Conservation (phyloP, 352 stramenopile genomes). For the Phytophthora cryptogea region DNA sequence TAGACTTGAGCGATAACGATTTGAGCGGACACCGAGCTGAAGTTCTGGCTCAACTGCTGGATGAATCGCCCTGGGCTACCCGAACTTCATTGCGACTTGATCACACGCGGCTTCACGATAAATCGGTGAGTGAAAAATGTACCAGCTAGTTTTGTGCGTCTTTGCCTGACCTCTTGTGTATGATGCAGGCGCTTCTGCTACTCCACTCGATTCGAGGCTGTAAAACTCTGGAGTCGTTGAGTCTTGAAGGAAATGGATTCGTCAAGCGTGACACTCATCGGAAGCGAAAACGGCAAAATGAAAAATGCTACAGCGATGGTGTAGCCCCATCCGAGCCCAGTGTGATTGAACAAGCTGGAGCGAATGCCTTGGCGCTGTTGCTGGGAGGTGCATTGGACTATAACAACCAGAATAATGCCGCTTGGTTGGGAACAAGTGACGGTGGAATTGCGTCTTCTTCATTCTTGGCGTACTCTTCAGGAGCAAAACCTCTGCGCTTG, state of each 20-base stretch:
- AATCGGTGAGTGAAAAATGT: constrained; percentile 39
- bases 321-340: constrained; percentile 10
- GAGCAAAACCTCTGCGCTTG: constrained; percentile 41
- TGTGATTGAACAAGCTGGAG: constrained; percentile 45
- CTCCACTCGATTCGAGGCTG: constrained; percentile 63
- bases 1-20: constrained; percentile 84
- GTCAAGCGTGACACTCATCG: constrained; percentile 35
- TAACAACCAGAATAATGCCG: constrained; percentile 17
- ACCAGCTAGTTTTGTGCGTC: not conserved
- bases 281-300: constrained; percentile 19
- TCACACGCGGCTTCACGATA: constrained; percentile 57
- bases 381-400: constrained; percentile 36
- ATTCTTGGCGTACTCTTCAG: constrained; percentile 19
- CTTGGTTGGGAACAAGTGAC: constrained; percentile 25
- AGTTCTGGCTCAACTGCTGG: constrained; percentile 54
- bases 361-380: constrained; percentile 48
- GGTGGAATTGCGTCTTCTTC: constrained; percentile 8
- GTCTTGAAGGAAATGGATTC: constrained; percentile 74
- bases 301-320: constrained; percentile 25
- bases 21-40: constrained; percentile 52
- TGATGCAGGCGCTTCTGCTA: constrained; percentile 54
- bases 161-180: constrained; percentile 6
- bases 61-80: constrained; percentile 42
- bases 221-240: constrained; percentile 57
- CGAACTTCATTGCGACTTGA: constrained; percentile 61